Conservation (phyloP, 768 basidiomycete genomes). For the Sistotremastrum niveocremeum region DNA sequence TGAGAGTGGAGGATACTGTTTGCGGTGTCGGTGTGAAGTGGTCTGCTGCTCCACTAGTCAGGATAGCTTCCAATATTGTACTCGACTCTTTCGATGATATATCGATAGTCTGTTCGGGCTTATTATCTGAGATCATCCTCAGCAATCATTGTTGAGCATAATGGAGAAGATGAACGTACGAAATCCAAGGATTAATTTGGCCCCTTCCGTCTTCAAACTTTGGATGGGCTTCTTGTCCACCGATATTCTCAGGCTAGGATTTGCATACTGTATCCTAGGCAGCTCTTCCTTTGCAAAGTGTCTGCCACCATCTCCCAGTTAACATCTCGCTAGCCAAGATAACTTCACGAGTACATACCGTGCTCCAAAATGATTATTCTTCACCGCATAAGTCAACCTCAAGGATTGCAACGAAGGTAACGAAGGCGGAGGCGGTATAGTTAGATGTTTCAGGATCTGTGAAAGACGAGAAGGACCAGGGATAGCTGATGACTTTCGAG, state of each 20-base stretch:
- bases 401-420: conserved; percentile 37
- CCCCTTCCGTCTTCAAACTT: conserved; percentile 40
- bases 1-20: no score
- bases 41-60: no score
- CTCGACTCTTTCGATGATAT: conserved; percentile 60
- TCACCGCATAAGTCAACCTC: conserved; percentile 40
- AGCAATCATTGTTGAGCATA: neutral
- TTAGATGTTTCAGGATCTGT: conserved; percentile 37
- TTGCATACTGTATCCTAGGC: conserved; percentile 64
- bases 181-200: conserved; percentile 48
- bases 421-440: conserved; percentile 34
- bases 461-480: conserved; percentile 45
- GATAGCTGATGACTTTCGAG: conserved; percentile 16
- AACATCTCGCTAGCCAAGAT: neutral
- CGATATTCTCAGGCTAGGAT: conserved; percentile 49
- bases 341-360: conserved; percentile 30
- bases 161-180: conserved; percentile 29
- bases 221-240: conserved; percentile 43
- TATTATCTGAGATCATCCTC: conserved; percentile 35
- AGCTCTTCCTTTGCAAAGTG: conserved; percentile 73
- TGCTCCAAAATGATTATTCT: conserved; percentile 65
- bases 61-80: conserved; percentile 35
- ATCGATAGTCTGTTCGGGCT: conserved; percentile 26
- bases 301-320: conserved; percentile 20
- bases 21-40: no score